Conservation (phyloP, 1,284 basidiomycete genomes). For the Boletus semigastroideus region DNA sequence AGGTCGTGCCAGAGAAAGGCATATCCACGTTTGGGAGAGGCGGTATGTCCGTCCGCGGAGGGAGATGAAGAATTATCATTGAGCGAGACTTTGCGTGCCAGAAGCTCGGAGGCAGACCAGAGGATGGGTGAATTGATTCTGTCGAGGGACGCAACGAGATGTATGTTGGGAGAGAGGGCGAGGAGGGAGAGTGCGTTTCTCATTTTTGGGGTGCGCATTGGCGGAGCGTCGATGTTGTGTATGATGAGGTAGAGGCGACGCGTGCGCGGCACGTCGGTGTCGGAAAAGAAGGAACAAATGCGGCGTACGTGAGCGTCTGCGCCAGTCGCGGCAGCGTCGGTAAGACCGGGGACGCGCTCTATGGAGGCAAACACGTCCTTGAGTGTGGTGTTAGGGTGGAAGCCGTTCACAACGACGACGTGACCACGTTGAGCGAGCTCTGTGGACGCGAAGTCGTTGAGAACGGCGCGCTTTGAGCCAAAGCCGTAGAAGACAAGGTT, state of each 20-base stretch:
- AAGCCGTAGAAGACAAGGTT: constrained; percentile 85
- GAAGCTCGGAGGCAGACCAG: constrained; percentile 65
- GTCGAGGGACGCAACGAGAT: constrained; percentile 82
- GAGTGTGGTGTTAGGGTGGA: constrained; percentile 67
- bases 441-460: constrained; percentile 71
- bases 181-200: constrained; percentile 68
- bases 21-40: constrained; percentile 54
- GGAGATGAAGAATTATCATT: constrained; percentile 1
- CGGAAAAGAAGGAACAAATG: constrained; percentile 62
- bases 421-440: constrained; percentile 59
- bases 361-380: constrained; percentile 73
- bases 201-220: constrained; percentile 62
- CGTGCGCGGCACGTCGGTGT: constrained; percentile 33
- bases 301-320: constrained; percentile 64
- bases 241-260: constrained; percentile 71
- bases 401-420: constrained; percentile 80
- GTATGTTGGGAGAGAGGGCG: constrained; percentile 69
- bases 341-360: constrained; percentile 56
- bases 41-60: constrained; percentile 9
- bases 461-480: constrained; percentile 76
- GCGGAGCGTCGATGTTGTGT: constrained; percentile 83
- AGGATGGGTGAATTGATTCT: constrained; percentile 80
- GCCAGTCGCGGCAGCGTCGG: constrained; percentile 38
- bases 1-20: constrained; percentile 88
- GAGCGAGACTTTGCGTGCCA: constrained; percentile 39